These are phyloP conservation scores for Phascolomyces articulosus DNA, from an alignment of 371 early-diverging fungal species.

Conservation along the genomic window DNA sequence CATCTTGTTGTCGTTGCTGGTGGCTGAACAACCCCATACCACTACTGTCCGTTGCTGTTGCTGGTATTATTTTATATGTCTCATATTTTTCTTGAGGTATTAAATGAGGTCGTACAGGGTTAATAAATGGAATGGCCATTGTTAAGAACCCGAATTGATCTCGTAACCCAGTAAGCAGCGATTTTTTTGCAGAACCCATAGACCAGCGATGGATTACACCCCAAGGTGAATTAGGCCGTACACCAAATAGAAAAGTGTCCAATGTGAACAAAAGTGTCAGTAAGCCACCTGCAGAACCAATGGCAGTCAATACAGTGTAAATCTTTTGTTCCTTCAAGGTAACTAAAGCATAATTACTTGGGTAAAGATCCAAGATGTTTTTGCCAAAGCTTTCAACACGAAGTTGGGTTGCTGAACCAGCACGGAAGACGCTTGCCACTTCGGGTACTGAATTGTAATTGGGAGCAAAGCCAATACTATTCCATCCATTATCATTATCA, in stretches of 20 bases:
- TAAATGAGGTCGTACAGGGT: conserved; percentile 28
- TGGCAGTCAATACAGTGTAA: conserved; percentile 25
- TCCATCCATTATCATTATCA: conserved; percentile 23
- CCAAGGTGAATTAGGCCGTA: conserved; percentile 43
- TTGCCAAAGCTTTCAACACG: not conserved
- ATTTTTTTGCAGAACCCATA: conserved; percentile 20
- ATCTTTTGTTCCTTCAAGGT: conserved; percentile 24
- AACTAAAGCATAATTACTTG: conserved; percentile 9
- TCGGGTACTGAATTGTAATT: conserved; percentile 17
- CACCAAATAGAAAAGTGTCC: conserved; percentile 38
- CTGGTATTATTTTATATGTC: not conserved
- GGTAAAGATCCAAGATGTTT: conserved; percentile 15
- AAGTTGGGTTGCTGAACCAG: conserved; percentile 1
- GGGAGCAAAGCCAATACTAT: conserved; percentile 29
- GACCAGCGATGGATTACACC: conserved; percentile 44
- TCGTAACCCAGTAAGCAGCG: conserved; percentile 23
- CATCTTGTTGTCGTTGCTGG: not conserved
- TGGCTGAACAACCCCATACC: not conserved
- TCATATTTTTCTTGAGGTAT: conserved; percentile 2
- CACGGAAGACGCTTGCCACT: conserved; percentile 15
- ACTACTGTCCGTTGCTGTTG: not conserved
- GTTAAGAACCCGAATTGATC: conserved; percentile 19
- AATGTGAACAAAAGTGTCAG: conserved; percentile 34
- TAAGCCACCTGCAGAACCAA: conserved; percentile 38
- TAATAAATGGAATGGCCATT: conserved; percentile 34